These are phyloP conservation scores for Fusarium coffeatum DNA, from an alignment of 2,329 filamentous ascomycete species.

Conservation along the genomic window DNA sequence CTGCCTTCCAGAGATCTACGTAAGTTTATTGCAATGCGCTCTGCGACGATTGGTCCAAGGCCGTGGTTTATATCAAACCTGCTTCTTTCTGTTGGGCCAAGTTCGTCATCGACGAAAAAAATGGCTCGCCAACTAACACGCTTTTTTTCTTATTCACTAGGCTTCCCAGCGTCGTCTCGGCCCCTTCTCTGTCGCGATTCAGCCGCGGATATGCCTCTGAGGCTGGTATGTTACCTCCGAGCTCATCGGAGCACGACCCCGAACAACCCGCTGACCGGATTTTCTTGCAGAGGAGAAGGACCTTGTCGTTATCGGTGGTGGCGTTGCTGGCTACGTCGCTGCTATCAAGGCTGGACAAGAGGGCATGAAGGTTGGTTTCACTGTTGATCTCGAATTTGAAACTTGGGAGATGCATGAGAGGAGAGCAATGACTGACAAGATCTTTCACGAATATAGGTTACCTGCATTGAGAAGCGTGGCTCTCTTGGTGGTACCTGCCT, in stretches of 20 bases:
- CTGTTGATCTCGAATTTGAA: not conserved
- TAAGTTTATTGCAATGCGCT: conserved; percentile 52
- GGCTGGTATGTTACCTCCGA: conserved; percentile 59
- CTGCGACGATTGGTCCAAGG: conserved; percentile 14
- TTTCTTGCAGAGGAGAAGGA: conserved; percentile 83
- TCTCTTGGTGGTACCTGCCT: conserved; percentile 95
- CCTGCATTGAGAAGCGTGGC: conserved; percentile 98
- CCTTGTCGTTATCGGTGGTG: conserved; percentile 96
- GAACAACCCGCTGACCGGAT: conserved; percentile 36
- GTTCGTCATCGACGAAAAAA: conserved; percentile 26
- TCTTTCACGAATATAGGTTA: conserved; percentile 68
- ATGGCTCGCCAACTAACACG: conserved; percentile 42
- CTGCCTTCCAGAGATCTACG: conserved; percentile 66
- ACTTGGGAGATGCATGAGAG: conserved; percentile 3
- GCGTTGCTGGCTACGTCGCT: conserved; percentile 97
- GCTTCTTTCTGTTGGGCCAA: conserved; percentile 26
- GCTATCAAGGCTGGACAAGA: conserved; percentile 99
- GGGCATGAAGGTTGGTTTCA: conserved; percentile 80
- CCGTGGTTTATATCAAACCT: conserved; percentile 27
- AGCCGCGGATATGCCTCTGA: conserved; percentile 69
- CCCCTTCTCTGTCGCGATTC: conserved; percentile 62
- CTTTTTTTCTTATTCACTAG: conserved; percentile 49
- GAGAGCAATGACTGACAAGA: conserved; percentile 29
- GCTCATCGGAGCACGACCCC: conserved; percentile 20
- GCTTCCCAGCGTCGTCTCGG: conserved; percentile 61